Evolutionary conservation across 2,329 filamentous ascomycete species (phyloP).

Genomic region (Orbilia ellipsospora): DNA sequence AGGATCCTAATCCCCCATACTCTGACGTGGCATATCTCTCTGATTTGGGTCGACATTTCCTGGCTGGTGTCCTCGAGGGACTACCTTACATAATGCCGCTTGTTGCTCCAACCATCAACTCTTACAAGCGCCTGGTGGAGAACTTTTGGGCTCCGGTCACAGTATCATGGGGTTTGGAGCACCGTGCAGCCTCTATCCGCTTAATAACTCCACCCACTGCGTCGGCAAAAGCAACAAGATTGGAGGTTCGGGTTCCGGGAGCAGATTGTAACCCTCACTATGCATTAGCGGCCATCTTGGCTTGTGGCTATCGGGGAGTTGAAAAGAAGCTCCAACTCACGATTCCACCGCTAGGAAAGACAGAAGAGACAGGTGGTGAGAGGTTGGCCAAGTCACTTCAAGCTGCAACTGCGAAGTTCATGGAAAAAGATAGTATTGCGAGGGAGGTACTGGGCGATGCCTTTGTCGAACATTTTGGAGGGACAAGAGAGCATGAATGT

Average conservation of each 20-base stretch:
- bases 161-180: slow-evolving; percentile 95
- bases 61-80: slow-evolving; percentile 88
- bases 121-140: slow-evolving; percentile 96
- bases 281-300: slow-evolving; percentile 86
- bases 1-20: slow-evolving; percentile 77
- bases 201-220: slow-evolving; percentile 88
- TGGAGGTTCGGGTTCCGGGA: slow-evolving; percentile 93
- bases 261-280: slow-evolving; percentile 91
- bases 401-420: slow-evolving; percentile 84
- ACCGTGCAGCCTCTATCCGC: slow-evolving; percentile 89
- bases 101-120: slow-evolving; percentile 93
- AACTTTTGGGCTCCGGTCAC: slow-evolving; percentile 99
- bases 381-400: slow-evolving; percentile 84
- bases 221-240: slow-evolving; percentile 84
- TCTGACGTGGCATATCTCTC: slow-evolving; percentile 82
- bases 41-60: slow-evolving; percentile 89
- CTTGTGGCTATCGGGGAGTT: slow-evolving; percentile 87
- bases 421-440: slow-evolving; percentile 82
- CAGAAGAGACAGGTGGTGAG: slow-evolving; percentile 81
- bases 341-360: slow-evolving; percentile 83
- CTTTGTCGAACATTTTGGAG: slow-evolving; percentile 95
- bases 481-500: slow-evolving; percentile 90
- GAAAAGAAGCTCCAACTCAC: slow-evolving; percentile 89
- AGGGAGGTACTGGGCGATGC: slow-evolving; percentile 91
- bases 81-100: slow-evolving; percentile 96